phyloP scores from a whole-genome alignment of 768 basidiomycete species.

The Asterophora parasitica region DNA sequence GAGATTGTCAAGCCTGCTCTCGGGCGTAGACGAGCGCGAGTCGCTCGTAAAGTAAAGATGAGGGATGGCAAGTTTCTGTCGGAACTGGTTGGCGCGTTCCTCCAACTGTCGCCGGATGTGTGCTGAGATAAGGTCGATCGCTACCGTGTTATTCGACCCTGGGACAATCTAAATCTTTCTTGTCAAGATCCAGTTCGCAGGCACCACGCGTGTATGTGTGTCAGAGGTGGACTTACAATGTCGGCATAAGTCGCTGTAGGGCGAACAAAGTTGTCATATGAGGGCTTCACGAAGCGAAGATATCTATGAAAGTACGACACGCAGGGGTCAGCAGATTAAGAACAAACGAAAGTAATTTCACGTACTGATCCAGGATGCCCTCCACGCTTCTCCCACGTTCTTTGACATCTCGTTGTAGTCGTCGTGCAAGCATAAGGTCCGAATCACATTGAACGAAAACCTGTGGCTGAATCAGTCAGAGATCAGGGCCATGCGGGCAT shows the following conservation, averaged over 20 bases:
- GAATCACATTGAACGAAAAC: slow-evolving; percentile 92
- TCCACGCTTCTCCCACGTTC: slow-evolving; percentile 84
- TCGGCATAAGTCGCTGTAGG: slow-evolving; percentile 87
- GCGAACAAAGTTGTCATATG: slow-evolving; percentile 90
- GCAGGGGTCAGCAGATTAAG: neutral
- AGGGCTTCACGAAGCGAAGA: slow-evolving; percentile 90
- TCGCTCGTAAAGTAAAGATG: slow-evolving; percentile 32
- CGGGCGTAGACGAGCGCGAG: slow-evolving; percentile 32
- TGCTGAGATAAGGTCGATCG: slow-evolving; percentile 89
- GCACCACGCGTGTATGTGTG: no score
- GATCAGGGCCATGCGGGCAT: neutral
- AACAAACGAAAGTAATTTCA: slow-evolving; percentile 1
- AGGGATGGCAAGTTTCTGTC: slow-evolving; percentile 65
- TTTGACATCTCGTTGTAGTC: slow-evolving; percentile 81
- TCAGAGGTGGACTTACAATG: slow-evolving; percentile 75
- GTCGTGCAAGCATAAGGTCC: slow-evolving; percentile 94
- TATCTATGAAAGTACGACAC: slow-evolving; percentile 45
- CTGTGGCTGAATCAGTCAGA: slow-evolving; percentile 27
- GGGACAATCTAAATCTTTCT: slow-evolving; percentile 75
- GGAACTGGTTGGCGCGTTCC: slow-evolving; percentile 69
- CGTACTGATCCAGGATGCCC: slow-evolving; percentile 86
- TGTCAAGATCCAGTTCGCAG: neutral
- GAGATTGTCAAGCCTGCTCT: slow-evolving; percentile 37
- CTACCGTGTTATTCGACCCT: slow-evolving; percentile 82
- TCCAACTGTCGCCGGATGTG: slow-evolving; percentile 84